These are phyloP conservation scores for Phytophthora syringae DNA, from an alignment of 352 stramenopile genomes.

Conservation along the genomic window DNA sequence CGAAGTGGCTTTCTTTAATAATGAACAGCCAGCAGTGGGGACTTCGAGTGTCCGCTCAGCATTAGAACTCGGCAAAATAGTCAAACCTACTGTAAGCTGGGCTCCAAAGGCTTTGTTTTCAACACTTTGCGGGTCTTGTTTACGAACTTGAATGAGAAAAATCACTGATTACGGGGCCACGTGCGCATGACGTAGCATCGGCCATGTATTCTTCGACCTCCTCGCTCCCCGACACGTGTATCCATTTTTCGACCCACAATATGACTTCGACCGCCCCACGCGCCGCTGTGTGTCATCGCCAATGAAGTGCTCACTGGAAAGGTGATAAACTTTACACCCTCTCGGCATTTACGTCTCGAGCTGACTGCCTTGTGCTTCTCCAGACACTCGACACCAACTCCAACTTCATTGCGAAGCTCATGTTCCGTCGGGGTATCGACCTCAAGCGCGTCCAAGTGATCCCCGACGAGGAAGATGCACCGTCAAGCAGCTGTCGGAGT, in stretches of 20 bases:
- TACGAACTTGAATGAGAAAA: no score
- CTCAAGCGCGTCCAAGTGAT: conserved; percentile 81
- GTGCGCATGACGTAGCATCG: not conserved
- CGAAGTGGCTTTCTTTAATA: no score
- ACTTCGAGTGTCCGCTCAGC: no score
- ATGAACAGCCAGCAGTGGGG: no score
- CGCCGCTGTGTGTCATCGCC: conserved; percentile 74
- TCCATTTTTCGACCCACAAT: not conserved
- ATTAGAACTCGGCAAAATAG: no score
- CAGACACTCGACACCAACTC: conserved; percentile 90
- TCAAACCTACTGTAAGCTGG: no score
- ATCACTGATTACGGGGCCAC: not conserved
- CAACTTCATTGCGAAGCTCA: conserved; percentile 81
- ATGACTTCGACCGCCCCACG: conserved; percentile 17
- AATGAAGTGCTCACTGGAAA: conserved; percentile 84
- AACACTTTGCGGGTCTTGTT: no score
- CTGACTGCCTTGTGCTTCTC: not conserved
- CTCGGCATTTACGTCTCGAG: not conserved
- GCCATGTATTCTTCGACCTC: not conserved
- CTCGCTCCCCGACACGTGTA: not conserved
- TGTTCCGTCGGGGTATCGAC: conserved; percentile 83
- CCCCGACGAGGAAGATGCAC: conserved; percentile 81
- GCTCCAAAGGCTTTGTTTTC: no score
- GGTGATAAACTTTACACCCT: conserved; percentile 23
- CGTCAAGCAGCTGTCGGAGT: conserved; percentile 77